Conservation (phyloP, 2,329 filamentous ascomycete species). For the Daldinia eschscholtzii region DNA sequence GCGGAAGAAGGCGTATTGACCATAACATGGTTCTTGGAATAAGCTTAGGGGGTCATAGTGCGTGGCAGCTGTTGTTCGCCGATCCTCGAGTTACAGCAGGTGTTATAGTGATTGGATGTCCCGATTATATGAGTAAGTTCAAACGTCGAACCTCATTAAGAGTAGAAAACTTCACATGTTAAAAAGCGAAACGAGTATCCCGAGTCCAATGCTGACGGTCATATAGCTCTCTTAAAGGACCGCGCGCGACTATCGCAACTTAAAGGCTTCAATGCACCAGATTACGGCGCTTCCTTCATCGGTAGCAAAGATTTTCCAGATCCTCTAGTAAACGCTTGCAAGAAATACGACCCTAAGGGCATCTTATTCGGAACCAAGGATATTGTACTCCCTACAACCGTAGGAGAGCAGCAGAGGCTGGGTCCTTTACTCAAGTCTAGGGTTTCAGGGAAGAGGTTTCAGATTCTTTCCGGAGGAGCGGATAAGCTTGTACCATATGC, state of each 20-base stretch:
- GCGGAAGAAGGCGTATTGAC: conserved; percentile 57
- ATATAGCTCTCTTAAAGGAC: conserved; percentile 76
- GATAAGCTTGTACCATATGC: conserved; percentile 81
- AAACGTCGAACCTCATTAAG: background rate
- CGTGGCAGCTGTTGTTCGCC: conserved; percentile 84
- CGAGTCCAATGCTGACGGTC: conserved; percentile 7
- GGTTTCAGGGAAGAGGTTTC: conserved; percentile 72
- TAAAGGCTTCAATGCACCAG: conserved; percentile 67
- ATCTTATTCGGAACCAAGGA: conserved; percentile 71
- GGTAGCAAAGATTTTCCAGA: conserved; percentile 83
- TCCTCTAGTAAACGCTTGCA: conserved; percentile 72
- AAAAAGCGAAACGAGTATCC: background rate
- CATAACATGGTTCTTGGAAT: conserved; percentile 84
- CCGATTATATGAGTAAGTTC: conserved; percentile 79
- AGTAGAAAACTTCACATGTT: background rate
- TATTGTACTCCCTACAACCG: conserved; percentile 52
- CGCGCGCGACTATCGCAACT: conserved; percentile 80
- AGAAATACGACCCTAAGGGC: conserved; percentile 79
- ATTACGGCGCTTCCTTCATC: conserved; percentile 73
- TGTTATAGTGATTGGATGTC: conserved; percentile 87
- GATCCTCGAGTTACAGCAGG: conserved; percentile 84
- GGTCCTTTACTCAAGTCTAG: conserved; percentile 61
- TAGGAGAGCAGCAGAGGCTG: conserved; percentile 59
- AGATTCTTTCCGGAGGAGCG: conserved; percentile 73
- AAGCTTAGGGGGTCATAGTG: conserved; percentile 87